Base-by-base conservation (phyloP, 768 basidiomycete species). In the Termitomyces sp. region DNA sequence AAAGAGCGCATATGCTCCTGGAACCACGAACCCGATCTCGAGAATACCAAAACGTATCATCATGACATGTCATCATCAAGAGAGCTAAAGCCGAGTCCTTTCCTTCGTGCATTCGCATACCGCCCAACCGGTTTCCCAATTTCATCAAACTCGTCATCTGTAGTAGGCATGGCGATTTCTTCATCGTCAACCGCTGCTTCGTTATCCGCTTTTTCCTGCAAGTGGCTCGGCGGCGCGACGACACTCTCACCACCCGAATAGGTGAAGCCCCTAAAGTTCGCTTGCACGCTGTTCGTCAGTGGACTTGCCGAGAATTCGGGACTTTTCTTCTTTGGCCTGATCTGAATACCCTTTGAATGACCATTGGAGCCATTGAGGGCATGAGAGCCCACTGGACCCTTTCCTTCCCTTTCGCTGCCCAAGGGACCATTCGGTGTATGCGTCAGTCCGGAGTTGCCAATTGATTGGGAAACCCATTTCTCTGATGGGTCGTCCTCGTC, bases 201-300 rank as follows among this genome's bases (percentile, higher is more conserved):
- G 51, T 85, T 83, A 54, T 85, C 83, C 25, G 27, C 76, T 76
- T 49, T 73, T 73, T 61, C 66, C 67, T 60, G 62, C 63, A 60
- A 56, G 60, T 74, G 62, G 6, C 78, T 78, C 49, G 71, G 71
- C n/a, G 75, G 70, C 11, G 72, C 75, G 5, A 76, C 67, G 29
- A 89, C 69, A 53, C 84, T 85, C 73, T 89, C 87, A 23, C 85
- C 86, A 47, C 88, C 89, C 27, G 84, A 85, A 66, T 87, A 92
- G 7, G 90, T 95, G 77, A 98, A 98, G 18, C 96, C 96, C 43
- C 88, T 81, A 71, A 98, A 98, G 67, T 97, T 94, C 74, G 95
- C 95, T 74, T 98, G 95, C 43, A 98, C 91, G 65, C 88, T 91
- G 68, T 76, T 91, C 58, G 94, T 95, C 65, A 98, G 75, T 38